Evolutionary conservation across 2,329 filamentous ascomycete genomes (phyloP), one percentile per base, ranked within the genome.

Genomic region (Ophiostoma triangulosporum): DNA sequence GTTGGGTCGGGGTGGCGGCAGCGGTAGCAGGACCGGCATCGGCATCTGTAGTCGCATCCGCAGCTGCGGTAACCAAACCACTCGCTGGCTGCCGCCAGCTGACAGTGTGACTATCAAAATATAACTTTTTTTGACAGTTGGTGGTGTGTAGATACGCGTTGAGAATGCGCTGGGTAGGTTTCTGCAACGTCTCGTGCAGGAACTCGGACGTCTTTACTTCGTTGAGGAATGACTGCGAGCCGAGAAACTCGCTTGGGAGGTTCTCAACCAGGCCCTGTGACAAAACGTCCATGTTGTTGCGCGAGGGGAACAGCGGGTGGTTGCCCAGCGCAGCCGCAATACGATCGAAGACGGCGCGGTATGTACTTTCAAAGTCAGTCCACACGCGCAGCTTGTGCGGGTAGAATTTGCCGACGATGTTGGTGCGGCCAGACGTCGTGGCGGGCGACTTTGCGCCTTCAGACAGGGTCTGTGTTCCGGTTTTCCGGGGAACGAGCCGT

Each of bases 381-480:
- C 52, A 52, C 6, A 36, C 12, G 11, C 52, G 45, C 36, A 56
- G 36, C 29, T 38, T 45, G 6, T 29, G 50, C 12, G 55, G 55
- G 35, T 56, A 56, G 49, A 36, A 56, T 29, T 52, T 54, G 15
- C 45, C 49, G 4, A 50, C 22, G 31, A 56, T 56, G 49, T 35
- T 40, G 8, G 55, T 54, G 22, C 55, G 55, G 12, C 52, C 55
- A n/a, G 33, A 35, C n/a, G 55, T 56, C 11, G 52, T 54, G 27
- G 54, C 14, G 27, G 27, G 45, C 27, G 51, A 49, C 43, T 48
- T 43, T 3, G 15, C n/a, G 48, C 51, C 35, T 5, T 56, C 51
- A 40, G 54, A 51, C 48, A 56, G 11, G 3, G 36, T 40, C n/a
- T 20, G 3, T 22, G 22, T 40, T 2, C 36, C 22, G n/a, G n/a